Evolutionary conservation across 75 land plant genomes (phyloP).

Genomic region (Selaginella tamariscina): DNA sequence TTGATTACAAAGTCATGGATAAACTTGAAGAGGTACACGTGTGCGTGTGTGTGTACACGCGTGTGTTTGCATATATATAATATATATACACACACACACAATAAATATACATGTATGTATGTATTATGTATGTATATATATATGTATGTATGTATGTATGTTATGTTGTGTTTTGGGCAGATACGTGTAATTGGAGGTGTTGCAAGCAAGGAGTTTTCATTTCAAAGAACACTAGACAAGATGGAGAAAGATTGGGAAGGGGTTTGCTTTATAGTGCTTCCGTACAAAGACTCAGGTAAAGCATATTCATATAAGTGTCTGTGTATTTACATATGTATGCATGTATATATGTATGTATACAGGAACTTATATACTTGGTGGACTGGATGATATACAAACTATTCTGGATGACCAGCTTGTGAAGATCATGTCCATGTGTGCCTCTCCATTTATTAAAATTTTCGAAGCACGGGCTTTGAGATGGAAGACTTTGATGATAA

Average conservation of each 20-base stretch:
- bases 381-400: constrained; percentile 32
- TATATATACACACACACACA: not conserved
- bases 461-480: constrained; percentile 24
- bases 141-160: too few species aligned
- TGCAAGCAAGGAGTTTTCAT: constrained; percentile 37
- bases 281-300: constrained; percentile 35
- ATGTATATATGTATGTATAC: too few species aligned
- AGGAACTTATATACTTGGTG: constrained; percentile 34
- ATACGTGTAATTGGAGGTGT: constrained; percentile 23
- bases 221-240: constrained; percentile 30
- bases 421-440: constrained; percentile 36
- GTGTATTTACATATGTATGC: too few species aligned
- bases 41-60: not conserved
- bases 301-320: too few species aligned
- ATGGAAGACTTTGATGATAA: constrained; percentile 21
- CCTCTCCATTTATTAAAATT: constrained; percentile 30
- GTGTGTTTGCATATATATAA: not conserved
- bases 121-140: too few species aligned
- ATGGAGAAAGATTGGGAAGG: constrained; percentile 36
- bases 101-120: too few species aligned
- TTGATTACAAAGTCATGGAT: constrained; percentile 16
- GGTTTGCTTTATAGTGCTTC: constrained; percentile 26
- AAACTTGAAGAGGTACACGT: constrained; percentile 29
- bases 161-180: constrained; percentile 7
- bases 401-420: constrained; percentile 36